These are phyloP conservation scores for Trichosporon faecale DNA, from an alignment of 1,284 basidiomycete genomes.

Conservation along the genomic window DNA sequence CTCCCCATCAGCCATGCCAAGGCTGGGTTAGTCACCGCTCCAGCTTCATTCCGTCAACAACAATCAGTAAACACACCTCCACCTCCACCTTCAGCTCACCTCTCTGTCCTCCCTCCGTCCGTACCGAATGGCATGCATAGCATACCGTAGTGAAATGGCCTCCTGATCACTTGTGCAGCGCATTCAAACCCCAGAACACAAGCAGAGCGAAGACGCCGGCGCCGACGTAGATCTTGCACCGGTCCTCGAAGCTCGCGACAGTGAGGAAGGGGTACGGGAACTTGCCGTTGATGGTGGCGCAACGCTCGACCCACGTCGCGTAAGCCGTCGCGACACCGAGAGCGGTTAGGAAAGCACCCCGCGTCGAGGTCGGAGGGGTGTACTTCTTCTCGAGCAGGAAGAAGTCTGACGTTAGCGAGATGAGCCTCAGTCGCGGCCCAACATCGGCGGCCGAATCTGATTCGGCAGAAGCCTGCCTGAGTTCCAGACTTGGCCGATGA, in stretches of 20 bases:
- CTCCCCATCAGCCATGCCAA: no score
- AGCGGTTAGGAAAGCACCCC: conserved; percentile 56
- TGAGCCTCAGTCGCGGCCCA: no score
- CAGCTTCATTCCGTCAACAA: no score
- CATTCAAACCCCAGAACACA: conserved; percentile 59
- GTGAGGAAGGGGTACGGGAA: conserved; percentile 82
- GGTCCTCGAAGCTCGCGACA: conserved; percentile 57
- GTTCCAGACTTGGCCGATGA: no score
- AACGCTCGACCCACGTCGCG: conserved; percentile 65
- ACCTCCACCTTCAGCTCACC: no score
- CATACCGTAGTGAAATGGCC: neutral
- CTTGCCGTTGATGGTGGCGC: conserved; percentile 60
- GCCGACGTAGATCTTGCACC: conserved; percentile 63
- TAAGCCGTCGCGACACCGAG: conserved; percentile 59
- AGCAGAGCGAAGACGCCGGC: conserved; percentile 58
- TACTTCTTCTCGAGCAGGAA: conserved; percentile 65
- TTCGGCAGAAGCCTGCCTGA: no score
- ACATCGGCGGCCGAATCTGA: no score
- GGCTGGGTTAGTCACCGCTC: no score
- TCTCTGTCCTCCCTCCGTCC: no score
- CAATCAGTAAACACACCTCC: no score
- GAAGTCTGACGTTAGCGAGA: conserved; percentile 58
- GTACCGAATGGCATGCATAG: neutral
- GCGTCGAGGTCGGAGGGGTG: conserved; percentile 53
- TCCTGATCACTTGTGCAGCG: conserved; percentile 37